These are phyloP conservation scores for Petunia axillaris DNA, from an alignment of 257 asterid species.

Conservation along the genomic window DNA sequence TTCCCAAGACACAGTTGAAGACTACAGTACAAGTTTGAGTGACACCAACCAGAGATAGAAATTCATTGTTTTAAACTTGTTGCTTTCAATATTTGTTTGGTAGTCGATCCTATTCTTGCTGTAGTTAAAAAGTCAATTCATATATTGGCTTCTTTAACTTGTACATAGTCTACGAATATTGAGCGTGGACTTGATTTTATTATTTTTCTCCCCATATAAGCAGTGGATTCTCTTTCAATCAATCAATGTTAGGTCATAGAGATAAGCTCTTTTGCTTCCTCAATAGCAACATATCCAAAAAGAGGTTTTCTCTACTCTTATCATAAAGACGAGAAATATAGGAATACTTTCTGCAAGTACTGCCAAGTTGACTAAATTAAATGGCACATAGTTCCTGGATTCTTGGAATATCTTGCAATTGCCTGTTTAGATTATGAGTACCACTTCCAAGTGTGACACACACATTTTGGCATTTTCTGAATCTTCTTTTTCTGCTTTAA, in stretches of 20 bases:
- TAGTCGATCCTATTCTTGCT: slow-evolving; percentile 36
- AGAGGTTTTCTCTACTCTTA: background rate
- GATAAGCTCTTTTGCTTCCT: background rate
- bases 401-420: background rate
- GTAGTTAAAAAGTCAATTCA: slow-evolving; percentile 20
- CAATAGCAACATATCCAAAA: background rate
- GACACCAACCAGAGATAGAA: background rate
- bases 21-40: slow-evolving; percentile 37
- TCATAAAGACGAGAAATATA: background rate
- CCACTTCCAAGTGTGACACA: too few relatives aligned
- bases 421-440: too few relatives aligned
- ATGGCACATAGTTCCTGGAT: background rate
- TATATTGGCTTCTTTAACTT: slow-evolving; percentile 42
- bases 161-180: slow-evolving; percentile 47
- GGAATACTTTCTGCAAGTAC: background rate
- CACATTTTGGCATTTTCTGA: too few relatives aligned
- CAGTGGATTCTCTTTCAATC: background rate
- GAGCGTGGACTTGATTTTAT: slow-evolving; percentile 35
- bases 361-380: background rate
- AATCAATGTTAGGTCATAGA: background rate
- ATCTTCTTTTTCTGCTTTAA: background rate
- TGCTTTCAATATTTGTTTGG: slow-evolving; percentile 25
- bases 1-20: slow-evolving; percentile 48
- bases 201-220: background rate
- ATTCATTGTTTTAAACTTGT: background rate